Conservation (phyloP, 2,329 filamentous ascomycete genomes). For the Pseudocercospora vitis region DNA sequence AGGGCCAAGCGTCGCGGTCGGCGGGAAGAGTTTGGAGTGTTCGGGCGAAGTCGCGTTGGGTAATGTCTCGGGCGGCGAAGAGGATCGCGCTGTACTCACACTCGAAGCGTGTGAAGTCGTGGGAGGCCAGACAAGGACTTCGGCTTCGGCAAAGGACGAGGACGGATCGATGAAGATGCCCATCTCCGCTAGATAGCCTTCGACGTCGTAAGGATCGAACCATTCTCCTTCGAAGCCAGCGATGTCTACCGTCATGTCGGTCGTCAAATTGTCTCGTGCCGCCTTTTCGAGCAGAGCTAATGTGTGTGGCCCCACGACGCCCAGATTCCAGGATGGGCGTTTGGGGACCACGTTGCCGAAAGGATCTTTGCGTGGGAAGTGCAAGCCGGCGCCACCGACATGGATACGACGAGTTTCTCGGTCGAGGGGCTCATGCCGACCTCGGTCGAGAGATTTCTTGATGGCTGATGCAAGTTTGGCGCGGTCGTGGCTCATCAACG, state of each 20-base stretch:
- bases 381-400: constrained; percentile 67
- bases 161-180: constrained; percentile 63
- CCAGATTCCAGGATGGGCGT: constrained; percentile 31
- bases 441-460: constrained; percentile 41
- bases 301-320: constrained; percentile 33
- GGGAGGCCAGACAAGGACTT: constrained; percentile 35
- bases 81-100: background rate
- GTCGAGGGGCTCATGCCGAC: constrained; percentile 54
- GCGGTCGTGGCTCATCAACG: constrained; percentile 25
- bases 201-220: constrained; percentile 74
- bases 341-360: constrained; percentile 60
- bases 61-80: too few species aligned
- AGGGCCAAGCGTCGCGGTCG: background rate
- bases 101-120: background rate
- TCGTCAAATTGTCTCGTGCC: constrained; percentile 28
- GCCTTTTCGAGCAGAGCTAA: constrained; percentile 32
- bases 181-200: constrained; percentile 66
- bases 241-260: constrained; percentile 49
- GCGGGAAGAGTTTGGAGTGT: constrained; percentile 1
- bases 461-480: constrained; percentile 38
- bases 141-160: constrained; percentile 60
- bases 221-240: constrained; percentile 71
- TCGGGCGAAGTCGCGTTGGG: background rate
- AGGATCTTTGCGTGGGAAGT: constrained; percentile 47
- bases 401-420: constrained; percentile 63